Percentiles rank a stretch among this genome's conserved stretches.
phyloP scores from a whole-genome alignment of 163 green algal species.

The Scenedesmus sp. region DNA sequence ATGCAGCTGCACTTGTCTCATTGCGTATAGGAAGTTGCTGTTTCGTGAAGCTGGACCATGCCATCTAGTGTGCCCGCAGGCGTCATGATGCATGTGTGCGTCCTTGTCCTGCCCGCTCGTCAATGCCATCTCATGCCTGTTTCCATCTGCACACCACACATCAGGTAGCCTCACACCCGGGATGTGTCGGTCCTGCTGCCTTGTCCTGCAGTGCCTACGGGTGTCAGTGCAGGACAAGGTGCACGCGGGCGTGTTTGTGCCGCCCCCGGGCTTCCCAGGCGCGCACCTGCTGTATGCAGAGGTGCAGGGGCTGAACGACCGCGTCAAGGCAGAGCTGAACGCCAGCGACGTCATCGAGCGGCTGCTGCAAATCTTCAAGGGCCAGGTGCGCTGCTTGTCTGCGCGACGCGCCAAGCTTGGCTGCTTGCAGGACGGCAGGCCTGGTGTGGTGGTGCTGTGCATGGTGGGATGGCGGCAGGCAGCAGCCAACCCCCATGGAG shows the following conservation, averaged over 20 bases:
- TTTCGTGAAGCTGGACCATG: neutral
- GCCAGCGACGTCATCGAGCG: slow-evolving; percentile 77
- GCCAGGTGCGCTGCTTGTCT: neutral
- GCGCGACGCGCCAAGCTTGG: neutral
- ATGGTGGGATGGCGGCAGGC: neutral
- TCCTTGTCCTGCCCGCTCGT: neutral
- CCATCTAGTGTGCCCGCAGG: no score
- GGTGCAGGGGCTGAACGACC: slow-evolving; percentile 70
- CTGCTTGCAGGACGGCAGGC: neutral
- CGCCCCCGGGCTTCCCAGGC: slow-evolving; percentile 63
- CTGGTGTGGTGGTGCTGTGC: neutral
- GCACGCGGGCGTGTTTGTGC: slow-evolving; percentile 64
- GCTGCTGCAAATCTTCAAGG: slow-evolving; percentile 75
- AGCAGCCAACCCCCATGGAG: no score
- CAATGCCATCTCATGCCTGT: neutral
- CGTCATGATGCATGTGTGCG: no score
- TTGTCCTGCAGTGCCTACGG: slow-evolving; percentile 70
- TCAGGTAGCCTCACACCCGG: neutral
- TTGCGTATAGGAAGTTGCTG: neutral
- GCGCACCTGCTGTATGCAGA: slow-evolving; percentile 83
- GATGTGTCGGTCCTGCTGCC: neutral
- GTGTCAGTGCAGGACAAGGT: slow-evolving; percentile 81
- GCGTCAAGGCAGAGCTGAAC: slow-evolving; percentile 71
- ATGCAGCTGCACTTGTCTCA: slow-evolving; percentile 40
- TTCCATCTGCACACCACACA: no score